Conservation (phyloP, 108 stramenopile genomes). For the Nitzschia palea region DNA sequence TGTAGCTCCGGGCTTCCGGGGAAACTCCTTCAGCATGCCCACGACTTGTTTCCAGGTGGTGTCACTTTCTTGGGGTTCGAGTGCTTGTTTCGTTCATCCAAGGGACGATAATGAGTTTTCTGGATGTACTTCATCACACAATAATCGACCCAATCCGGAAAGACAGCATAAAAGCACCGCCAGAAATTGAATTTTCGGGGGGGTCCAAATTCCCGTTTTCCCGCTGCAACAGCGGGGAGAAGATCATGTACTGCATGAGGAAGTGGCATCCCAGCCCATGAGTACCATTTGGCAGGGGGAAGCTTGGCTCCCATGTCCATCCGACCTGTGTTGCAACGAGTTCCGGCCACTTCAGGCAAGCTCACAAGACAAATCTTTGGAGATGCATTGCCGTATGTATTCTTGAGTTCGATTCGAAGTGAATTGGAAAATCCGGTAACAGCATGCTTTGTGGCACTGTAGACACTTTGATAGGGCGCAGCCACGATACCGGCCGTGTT, state of each 20-base stretch:
- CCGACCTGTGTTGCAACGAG: not conserved
- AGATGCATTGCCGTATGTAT: constrained; percentile 15
- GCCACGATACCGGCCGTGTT: constrained; percentile 26
- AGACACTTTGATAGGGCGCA: constrained; percentile 33
- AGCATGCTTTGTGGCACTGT: constrained; percentile 33
- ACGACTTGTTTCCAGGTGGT: constrained; percentile 19
- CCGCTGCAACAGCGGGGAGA: constrained; percentile 17
- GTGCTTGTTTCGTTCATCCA: constrained; percentile 3
- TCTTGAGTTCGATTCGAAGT: constrained; percentile 29
- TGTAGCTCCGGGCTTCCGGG: too few relatives aligned
- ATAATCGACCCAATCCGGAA: constrained; percentile 17
- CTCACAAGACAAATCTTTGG: constrained; percentile 23
- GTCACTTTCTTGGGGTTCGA: not conserved
- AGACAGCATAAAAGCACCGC: constrained; percentile 16
- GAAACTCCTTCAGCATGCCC: constrained; percentile 13
- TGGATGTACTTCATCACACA: constrained; percentile 12
- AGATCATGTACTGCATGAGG: constrained; percentile 25
- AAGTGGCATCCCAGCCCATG: constrained; percentile 22
- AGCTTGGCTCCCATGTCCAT: constrained; percentile 33
- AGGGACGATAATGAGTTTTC: constrained; percentile 24
- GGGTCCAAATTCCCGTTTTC: constrained; percentile 27
- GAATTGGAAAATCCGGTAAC: constrained; percentile 30
- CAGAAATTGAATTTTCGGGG: constrained; percentile 22
- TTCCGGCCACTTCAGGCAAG: constrained; percentile 26
- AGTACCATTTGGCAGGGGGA: constrained; percentile 21